These are phyloP conservation scores for Hypocreales sp. DNA, from an alignment of 2,329 filamentous ascomycete species.

Conservation along the genomic window DNA sequence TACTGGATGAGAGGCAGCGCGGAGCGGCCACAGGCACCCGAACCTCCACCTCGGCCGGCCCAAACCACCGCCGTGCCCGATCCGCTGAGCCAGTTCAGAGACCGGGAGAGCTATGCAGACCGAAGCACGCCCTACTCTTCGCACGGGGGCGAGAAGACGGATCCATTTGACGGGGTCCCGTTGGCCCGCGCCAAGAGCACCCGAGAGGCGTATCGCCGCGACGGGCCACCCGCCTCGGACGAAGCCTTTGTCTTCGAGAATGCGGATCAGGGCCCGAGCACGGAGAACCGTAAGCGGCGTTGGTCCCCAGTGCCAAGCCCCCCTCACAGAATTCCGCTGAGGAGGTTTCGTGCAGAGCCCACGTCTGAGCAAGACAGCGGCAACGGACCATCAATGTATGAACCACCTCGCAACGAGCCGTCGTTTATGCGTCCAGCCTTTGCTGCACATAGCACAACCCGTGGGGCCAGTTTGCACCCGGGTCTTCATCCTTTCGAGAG, in stretches of 20 bases:
- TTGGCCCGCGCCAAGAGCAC: slow-evolving; percentile 31
- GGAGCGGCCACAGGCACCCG: slow-evolving; percentile 7
- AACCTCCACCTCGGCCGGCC: slow-evolving; percentile 4
- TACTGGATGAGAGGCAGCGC: slow-evolving; percentile 25
- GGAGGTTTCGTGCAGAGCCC: neutral
- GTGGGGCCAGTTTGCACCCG: slow-evolving; percentile 16
- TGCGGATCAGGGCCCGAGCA: neutral
- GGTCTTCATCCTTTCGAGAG: slow-evolving; percentile 19
- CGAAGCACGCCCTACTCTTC: slow-evolving; percentile 41
- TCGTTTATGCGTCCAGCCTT: slow-evolving; percentile 4
- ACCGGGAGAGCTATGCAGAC: slow-evolving; percentile 24
- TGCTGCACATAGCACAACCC: slow-evolving; percentile 4
- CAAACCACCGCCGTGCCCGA: slow-evolving; percentile 20
- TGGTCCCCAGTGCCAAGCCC: too few relatives aligned
- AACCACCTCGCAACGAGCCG: slow-evolving; percentile 7
- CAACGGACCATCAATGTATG: slow-evolving; percentile 32
- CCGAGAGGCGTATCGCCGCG: slow-evolving; percentile 17
- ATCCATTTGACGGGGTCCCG: slow-evolving; percentile 33
- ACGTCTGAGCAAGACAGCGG: slow-evolving; percentile 2
- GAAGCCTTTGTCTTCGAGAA: slow-evolving; percentile 7
- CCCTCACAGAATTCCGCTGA: neutral
- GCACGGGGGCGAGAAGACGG: slow-evolving; percentile 41
- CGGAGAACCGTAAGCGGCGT: neutral
- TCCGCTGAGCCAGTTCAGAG: slow-evolving; percentile 30
- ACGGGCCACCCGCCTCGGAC: slow-evolving; percentile 9